Evolutionary conservation across 2,329 filamentous ascomycete species (phyloP).

Genomic region (Alternaria sp.): DNA sequence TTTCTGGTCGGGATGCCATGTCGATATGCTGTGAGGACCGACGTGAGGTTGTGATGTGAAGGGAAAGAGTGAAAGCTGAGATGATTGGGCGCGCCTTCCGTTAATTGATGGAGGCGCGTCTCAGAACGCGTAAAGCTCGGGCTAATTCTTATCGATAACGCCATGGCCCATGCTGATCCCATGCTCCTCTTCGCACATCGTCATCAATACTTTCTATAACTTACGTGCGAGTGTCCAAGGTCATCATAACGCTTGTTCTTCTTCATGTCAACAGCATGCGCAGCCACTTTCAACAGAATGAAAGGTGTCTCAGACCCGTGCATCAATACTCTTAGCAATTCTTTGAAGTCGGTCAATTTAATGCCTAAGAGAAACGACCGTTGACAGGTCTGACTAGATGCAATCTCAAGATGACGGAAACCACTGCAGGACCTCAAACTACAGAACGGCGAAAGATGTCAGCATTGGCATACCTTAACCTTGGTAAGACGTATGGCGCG

Average conservation of each 20-base stretch:
- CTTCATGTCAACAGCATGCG: background rate
- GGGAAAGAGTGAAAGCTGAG: background rate
- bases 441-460: background rate
- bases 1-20: constrained; percentile 66
- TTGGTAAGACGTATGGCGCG: too few species aligned
- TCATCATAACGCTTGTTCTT: too few species aligned
- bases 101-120: constrained; percentile 16
- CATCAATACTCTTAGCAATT: background rate
- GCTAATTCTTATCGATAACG: constrained; percentile 13
- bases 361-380: background rate
- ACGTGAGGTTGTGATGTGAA: background rate
- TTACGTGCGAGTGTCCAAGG: too few species aligned
- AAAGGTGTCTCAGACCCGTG: background rate
- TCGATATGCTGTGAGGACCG: background rate
- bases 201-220: background rate
- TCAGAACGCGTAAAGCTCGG: constrained; percentile 10
- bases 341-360: background rate
- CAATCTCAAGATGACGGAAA: background rate
- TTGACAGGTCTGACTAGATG: background rate
- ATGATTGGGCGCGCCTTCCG: constrained; percentile 10
- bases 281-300: background rate
- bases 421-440: background rate
- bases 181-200: background rate
- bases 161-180: too few species aligned
- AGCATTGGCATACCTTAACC: too few species aligned